Percentiles rank a stretch among this genome's conserved stretches.
phyloP scores from a whole-genome alignment of 805 yeast species.

The Candida pini region DNA sequence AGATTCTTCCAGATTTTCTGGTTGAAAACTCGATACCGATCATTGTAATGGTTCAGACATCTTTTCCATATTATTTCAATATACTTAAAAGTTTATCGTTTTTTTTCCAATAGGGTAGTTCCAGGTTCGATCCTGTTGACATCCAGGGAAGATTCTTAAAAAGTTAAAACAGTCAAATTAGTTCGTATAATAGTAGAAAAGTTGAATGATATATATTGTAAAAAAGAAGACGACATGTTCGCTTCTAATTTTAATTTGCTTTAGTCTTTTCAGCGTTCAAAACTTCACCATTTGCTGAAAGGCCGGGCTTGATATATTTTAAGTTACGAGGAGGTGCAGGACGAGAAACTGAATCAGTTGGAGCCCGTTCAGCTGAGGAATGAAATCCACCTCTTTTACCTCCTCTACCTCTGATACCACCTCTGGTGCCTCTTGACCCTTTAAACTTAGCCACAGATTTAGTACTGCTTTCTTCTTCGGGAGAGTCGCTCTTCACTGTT shows the following conservation, averaged over 20 bases:
- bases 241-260: background rate
- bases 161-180: too few relatives aligned
- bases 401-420: conserved; percentile 8
- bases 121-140: too few relatives aligned
- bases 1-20: conserved; percentile 21
- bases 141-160: too few relatives aligned
- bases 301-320: conserved; percentile 23
- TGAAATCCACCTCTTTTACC: conserved; percentile 11
- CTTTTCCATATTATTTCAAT: background rate
- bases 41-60: conserved; percentile 24
- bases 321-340: conserved; percentile 5
- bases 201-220: background rate
- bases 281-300: conserved; percentile 16
- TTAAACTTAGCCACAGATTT: too few relatives aligned
- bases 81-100: background rate
- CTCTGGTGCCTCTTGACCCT: conserved; percentile 11
- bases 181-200: too few relatives aligned
- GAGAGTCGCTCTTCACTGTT: too few relatives aligned
- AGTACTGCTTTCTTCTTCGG: too few relatives aligned
- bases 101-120: background rate
- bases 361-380: too few relatives aligned
- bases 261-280: background rate
- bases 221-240: background rate
- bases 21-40: conserved; percentile 36
- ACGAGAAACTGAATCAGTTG: conserved; percentile 1